Conservation (phyloP, 148 eudicot genomes). For the Heliosperma pusillum region DNA sequence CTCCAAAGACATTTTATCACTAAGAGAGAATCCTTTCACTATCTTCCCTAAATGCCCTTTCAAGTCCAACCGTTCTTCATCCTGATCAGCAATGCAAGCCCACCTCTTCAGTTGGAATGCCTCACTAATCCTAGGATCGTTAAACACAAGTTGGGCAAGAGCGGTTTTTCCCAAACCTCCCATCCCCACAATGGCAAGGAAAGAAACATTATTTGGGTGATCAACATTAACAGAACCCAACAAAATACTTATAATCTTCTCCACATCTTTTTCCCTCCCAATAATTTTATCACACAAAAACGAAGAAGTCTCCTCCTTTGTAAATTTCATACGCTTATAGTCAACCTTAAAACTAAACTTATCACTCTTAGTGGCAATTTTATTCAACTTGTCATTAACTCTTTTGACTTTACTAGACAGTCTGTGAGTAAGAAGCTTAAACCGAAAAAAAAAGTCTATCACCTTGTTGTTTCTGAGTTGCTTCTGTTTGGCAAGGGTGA, state of each 20-base stretch:
- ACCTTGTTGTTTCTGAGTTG: too few species aligned
- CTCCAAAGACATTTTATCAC: background rate
- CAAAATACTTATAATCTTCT: constrained; percentile 12
- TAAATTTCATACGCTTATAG: too few species aligned
- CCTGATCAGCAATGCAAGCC: constrained; percentile 26
- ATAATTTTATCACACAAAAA: too few species aligned
- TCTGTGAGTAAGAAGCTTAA: too few species aligned
- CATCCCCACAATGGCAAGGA: constrained; percentile 31
- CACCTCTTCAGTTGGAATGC: constrained; percentile 20
- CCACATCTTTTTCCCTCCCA: too few species aligned
- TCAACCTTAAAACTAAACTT: too few species aligned
- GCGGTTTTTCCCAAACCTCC: constrained; percentile 40
- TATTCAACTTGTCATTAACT: too few species aligned
- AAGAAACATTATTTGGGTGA: constrained; percentile 12
- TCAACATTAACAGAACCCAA: constrained; percentile 1
- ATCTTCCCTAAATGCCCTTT: background rate
- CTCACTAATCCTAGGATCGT: constrained; percentile 19
- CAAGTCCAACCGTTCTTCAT: constrained; percentile 2
- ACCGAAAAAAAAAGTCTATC: too few species aligned
- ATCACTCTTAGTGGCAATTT: too few species aligned
- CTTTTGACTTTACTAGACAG: too few species aligned
- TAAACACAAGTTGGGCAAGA: constrained; percentile 28
- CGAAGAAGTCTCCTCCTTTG: too few species aligned
- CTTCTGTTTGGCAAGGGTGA: background rate
- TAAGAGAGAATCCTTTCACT: background rate